A percentile compares a stretch with the other conserved stretches of the same genome.
Evolutionary conservation across 306 rosid genomes (phyloP).

Genomic region (Prosopis cineraria): DNA sequence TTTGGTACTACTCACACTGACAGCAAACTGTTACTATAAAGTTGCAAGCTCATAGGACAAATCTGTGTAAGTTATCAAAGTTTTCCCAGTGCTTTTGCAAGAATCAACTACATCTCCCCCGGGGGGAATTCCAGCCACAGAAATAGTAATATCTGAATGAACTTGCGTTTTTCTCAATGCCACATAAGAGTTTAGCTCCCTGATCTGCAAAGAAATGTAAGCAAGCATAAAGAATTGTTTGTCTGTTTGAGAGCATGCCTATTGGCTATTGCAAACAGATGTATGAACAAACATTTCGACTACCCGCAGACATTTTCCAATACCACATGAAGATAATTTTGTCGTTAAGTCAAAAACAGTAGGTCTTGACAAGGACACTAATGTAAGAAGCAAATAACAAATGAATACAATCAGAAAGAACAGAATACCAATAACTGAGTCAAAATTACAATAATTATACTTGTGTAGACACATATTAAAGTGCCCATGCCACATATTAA

Average conservation of each 20-base stretch:
- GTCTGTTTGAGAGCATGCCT: background rate
- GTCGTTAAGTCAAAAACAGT: background rate
- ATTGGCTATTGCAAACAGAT: background rate
- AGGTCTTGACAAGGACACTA: background rate
- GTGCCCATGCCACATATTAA: constrained; percentile 1
- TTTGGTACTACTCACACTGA: constrained; percentile 3
- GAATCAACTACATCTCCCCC: too few relatives aligned
- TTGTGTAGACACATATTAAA: background rate
- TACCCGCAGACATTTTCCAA: background rate
- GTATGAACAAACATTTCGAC: background rate
- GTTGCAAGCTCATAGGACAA: constrained; percentile 4
- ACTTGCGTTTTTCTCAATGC: constrained; percentile 87
- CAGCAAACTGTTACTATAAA: background rate
- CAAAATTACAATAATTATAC: background rate
- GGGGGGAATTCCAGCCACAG: constrained; percentile 23
- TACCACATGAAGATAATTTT: background rate
- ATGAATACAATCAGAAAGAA: background rate
- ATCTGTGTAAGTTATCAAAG: constrained; percentile 1
- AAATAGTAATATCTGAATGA: constrained; percentile 3
- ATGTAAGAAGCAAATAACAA: constrained; percentile 3
- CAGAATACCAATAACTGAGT: background rate
- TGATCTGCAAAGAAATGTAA: constrained; percentile 58
- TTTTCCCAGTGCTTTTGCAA: background rate
- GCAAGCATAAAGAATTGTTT: constrained; percentile 19
- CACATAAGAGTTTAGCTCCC: constrained; percentile 82